phyloP scores from a whole-genome alignment of 2,329 filamentous ascomycete species.

The Pestalotiopsis sp. region DNA sequence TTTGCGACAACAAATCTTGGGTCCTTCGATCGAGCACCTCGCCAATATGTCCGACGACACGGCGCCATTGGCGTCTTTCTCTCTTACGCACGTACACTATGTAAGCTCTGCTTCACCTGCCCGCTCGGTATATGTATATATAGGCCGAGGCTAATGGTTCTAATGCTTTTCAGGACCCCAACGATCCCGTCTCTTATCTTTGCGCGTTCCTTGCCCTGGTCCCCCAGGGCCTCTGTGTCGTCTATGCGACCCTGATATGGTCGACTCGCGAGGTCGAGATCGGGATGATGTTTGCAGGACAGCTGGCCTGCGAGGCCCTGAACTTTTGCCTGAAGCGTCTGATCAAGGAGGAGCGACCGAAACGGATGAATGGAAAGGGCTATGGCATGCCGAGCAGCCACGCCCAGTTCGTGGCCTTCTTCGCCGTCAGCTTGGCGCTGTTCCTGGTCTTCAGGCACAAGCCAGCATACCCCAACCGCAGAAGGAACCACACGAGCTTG shows the following conservation, averaged over 20 bases:
- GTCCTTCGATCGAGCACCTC: neutral
- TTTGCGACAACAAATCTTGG: neutral
- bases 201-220: conserved; percentile 94
- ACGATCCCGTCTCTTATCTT: conserved; percentile 79
- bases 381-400: conserved; percentile 97
- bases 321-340: conserved; percentile 89
- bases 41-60: conserved; percentile 35
- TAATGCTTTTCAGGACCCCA: conserved; percentile 67
- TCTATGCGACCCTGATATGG: conserved; percentile 89
- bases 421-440: conserved; percentile 78
- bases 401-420: conserved; percentile 92
- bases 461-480: conserved; percentile 43
- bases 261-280: conserved; percentile 90
- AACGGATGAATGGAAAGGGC: conserved; percentile 82
- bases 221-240: conserved; percentile 86
- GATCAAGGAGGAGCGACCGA: conserved; percentile 89
- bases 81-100: conserved; percentile 95
- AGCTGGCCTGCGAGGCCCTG: conserved; percentile 85
- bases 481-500: conserved; percentile 53
- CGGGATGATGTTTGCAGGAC: conserved; percentile 84
- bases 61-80: conserved; percentile 78
- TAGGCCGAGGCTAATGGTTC: neutral
- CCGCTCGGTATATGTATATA: neutral
- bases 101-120: conserved; percentile 49
- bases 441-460: conserved; percentile 83